A percentile compares a stretch with the other conserved stretches of the same genome.
phyloP scores from a whole-genome alignment of 352 stramenopile species.

The Globisporangium paroecandrum region DNA sequence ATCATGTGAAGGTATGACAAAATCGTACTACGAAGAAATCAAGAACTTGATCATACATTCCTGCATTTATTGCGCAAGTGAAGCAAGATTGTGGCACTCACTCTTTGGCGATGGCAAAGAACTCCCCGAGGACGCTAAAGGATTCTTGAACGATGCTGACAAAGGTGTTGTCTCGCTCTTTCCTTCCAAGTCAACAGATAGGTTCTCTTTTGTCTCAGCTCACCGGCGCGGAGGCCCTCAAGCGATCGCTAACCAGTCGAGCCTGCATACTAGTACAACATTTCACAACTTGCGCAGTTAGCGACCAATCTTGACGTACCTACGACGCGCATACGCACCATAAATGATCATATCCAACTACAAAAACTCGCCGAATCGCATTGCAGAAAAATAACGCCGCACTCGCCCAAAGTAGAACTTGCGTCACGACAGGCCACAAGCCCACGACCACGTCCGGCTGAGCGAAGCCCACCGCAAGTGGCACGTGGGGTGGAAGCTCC shows the following conservation, averaged over 20 bases:
- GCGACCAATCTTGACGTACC: not conserved
- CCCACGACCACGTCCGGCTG: not conserved
- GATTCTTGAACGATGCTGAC: not conserved
- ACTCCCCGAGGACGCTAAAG: not conserved
- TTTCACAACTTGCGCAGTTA: not conserved
- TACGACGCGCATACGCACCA: not conserved
- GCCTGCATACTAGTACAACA: not conserved
- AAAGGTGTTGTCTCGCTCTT: not conserved
- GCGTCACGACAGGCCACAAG: not conserved
- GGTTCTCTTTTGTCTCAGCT: not conserved
- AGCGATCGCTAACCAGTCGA: not conserved
- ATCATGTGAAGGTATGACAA: not conserved
- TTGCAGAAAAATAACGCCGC: not conserved
- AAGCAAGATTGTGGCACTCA: not conserved
- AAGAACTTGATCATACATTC: not conserved
- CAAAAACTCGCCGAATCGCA: not conserved
- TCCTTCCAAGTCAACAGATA: too few relatives aligned
- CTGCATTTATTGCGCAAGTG: not conserved
- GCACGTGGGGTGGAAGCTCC: not conserved
- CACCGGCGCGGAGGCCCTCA: not conserved
- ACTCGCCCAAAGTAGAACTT: not conserved
- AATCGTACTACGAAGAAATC: not conserved
- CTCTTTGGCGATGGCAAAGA: not conserved
- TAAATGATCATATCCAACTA: not conserved
- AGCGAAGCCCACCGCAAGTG: not conserved